These are phyloP conservation scores for Cyclotella atomus DNA, from an alignment of 108 stramenopile genomes.

Conservation along the genomic window DNA sequence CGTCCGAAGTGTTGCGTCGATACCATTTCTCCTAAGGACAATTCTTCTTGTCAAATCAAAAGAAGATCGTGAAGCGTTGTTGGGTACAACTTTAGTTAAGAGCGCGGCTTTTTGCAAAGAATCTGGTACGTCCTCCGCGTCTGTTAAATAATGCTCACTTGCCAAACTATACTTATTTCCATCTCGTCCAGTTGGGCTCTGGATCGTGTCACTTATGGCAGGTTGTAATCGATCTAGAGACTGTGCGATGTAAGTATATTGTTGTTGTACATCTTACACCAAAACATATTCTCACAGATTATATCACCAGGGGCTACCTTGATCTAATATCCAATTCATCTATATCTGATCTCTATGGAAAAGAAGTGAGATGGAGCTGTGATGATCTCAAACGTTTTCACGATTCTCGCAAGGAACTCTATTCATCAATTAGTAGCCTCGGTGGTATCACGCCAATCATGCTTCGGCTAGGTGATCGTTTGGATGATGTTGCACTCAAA, in stretches of 20 bases:
- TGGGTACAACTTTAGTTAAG: conserved; percentile 5
- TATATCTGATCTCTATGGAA: conserved; percentile 14
- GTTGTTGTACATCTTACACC: not conserved
- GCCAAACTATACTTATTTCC: too few relatives aligned
- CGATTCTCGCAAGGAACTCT: not conserved
- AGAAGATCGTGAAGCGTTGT: conserved; percentile 1
- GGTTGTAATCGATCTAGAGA: not conserved
- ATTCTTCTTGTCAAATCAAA: conserved; percentile 16
- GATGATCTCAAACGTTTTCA: conserved; percentile 14
- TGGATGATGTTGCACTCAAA: conserved; percentile 13
- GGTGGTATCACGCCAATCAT: conserved; percentile 11
- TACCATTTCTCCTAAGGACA: conserved; percentile 26
- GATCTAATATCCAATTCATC: conserved; percentile 19
- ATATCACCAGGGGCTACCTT: conserved; percentile 16
- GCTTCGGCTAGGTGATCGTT: conserved; percentile 19
- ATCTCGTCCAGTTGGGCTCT: conserved; percentile 3
- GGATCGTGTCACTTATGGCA: not conserved
- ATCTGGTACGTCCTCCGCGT: too few relatives aligned
- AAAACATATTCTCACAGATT: conserved; percentile 1
- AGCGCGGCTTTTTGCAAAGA: conserved; percentile 3
- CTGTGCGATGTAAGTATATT: not conserved
- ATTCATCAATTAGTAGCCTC: conserved; percentile 5
- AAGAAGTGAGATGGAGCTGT: conserved; percentile 7
- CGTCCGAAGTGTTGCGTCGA: conserved; percentile 10
- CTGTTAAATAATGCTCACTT: too few relatives aligned